A percentile compares a stretch with the other conserved stretches of the same genome.
These are phyloP conservation scores for Podospora appendiculata DNA, from an alignment of 495 filamentous ascomycete species.

Conservation along the genomic window DNA sequence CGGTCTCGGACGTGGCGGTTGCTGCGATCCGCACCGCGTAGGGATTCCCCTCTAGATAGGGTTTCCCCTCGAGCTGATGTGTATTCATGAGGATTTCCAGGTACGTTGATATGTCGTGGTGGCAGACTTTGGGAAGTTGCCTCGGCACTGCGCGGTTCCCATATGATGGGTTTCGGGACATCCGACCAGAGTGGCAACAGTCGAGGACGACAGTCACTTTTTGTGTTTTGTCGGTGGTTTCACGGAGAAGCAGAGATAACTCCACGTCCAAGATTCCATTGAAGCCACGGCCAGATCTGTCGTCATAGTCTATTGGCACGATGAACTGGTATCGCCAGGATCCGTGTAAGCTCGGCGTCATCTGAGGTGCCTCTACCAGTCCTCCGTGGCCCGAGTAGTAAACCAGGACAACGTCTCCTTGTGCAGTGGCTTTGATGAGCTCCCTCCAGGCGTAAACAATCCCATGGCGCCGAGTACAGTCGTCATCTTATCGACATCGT, in stretches of 20 bases:
- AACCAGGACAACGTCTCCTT: neutral
- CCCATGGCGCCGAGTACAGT: neutral
- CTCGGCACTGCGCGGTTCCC: neutral
- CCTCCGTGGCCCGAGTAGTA: neutral
- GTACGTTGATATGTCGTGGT: neutral
- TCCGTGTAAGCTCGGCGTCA: neutral
- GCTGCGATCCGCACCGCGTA: neutral
- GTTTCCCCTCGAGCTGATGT: neutral
- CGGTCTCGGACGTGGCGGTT: neutral
- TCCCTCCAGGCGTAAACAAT: neutral
- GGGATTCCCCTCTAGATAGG: neutral
- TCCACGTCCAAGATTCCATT: neutral
- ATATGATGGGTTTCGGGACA: neutral
- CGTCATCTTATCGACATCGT: neutral
- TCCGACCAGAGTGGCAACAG: neutral
- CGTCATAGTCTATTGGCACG: neutral
- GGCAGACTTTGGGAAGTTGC: neutral
- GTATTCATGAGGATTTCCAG: neutral
- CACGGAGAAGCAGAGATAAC: neutral
- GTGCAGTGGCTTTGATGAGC: neutral
- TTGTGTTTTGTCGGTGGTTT: neutral
- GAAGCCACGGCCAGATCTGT: neutral
- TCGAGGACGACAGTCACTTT: neutral
- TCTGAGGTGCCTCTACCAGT: neutral
- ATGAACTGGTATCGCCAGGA: neutral